These are phyloP conservation scores for Cerrena zonata DNA, from an alignment of 1,284 basidiomycete genomes.

Conservation along the genomic window DNA sequence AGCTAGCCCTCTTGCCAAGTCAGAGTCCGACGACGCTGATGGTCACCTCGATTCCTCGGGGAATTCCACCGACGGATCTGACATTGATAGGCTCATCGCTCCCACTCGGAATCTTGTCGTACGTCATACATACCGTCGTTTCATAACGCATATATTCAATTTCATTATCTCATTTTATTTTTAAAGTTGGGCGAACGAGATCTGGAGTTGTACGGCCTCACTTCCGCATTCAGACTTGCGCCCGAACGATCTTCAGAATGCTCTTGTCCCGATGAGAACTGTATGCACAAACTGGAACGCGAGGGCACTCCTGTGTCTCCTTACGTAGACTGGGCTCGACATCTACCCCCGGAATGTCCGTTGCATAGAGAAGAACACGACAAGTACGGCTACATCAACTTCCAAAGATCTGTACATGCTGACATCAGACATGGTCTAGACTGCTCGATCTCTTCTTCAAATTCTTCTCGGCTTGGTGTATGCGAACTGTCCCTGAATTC, in stretches of 20 bases:
- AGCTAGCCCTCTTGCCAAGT: constrained; percentile 12
- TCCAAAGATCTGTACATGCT: neutral
- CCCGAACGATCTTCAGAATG: constrained; percentile 16
- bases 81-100: constrained; percentile 29
- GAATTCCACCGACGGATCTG: constrained; percentile 25
- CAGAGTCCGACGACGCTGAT: constrained; percentile 13
- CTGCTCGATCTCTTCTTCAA: constrained; percentile 55
- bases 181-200: constrained; percentile 29
- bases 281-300: constrained; percentile 15
- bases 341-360: constrained; percentile 42
- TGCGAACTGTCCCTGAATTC: constrained; percentile 37
- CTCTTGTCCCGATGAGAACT: constrained; percentile 10
- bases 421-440: constrained; percentile 18
- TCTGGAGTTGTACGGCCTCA: constrained; percentile 32
- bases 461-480: constrained; percentile 57
- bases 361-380: constrained; percentile 51
- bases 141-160: neutral
- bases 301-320: constrained; percentile 20
- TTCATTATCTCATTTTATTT: too few relatives aligned
- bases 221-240: constrained; percentile 33
- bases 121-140: constrained; percentile 10
- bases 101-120: constrained; percentile 31
- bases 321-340: constrained; percentile 51
- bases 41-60: constrained; percentile 17
- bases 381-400: constrained; percentile 16